Percentiles rank a stretch among this genome's conserved stretches.
Conservation (phyloP, 306 rosid species). For the Quercus berberidifolia region DNA sequence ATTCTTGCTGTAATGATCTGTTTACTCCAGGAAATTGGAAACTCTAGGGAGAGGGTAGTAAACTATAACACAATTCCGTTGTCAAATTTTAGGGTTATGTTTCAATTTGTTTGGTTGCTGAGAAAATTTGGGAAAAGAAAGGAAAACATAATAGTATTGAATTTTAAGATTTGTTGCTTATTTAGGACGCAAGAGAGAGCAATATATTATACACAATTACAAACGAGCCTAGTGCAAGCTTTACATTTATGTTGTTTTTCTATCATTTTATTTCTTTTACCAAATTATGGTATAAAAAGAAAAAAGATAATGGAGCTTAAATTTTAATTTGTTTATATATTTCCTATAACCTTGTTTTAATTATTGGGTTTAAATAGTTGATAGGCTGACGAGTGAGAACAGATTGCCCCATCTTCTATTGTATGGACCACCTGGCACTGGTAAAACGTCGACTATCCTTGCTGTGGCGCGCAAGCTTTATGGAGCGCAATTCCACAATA, state of each 20-base stretch:
- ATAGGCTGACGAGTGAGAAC: constrained; percentile 82
- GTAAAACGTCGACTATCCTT: constrained; percentile 92
- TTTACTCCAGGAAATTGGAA: neutral
- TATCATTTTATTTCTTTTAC: neutral
- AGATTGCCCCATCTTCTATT: constrained; percentile 87
- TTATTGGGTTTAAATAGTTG: constrained; percentile 47
- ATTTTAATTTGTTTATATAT: neutral
- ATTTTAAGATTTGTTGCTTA: neutral
- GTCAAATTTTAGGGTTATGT: neutral
- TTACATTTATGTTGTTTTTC: neutral
- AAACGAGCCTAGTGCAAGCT: neutral
- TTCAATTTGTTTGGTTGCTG: neutral
- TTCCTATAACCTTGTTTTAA: neutral
- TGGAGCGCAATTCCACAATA: constrained; percentile 64
- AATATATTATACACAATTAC: neutral
- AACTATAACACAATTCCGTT: neutral
- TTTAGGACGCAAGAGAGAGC: neutral
- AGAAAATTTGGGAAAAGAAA: neutral
- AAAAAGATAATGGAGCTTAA: neutral
- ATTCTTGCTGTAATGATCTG: neutral
- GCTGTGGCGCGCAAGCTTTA: constrained; percentile 90
- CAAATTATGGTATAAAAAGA: neutral
- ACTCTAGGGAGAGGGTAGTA: neutral
- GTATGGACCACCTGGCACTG: constrained; percentile 97
- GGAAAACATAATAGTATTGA: neutral